phyloP scores from a whole-genome alignment of 768 basidiomycete species.

The Phlegmacium glaucopus region DNA sequence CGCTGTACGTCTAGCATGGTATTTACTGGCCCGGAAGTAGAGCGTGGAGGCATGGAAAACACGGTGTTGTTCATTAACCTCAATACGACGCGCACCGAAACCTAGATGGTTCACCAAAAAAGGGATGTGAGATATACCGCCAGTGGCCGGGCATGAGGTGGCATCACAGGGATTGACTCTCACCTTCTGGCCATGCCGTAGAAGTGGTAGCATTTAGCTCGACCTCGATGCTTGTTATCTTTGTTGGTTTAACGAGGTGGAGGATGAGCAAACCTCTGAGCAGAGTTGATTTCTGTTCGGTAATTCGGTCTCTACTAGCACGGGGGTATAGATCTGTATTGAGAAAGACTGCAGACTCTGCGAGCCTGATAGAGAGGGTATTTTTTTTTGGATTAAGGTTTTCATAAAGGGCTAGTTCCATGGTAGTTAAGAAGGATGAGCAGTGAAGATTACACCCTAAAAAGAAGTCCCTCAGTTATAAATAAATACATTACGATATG shows the following conservation, averaged over 20 bases:
- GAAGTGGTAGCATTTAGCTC: constrained; percentile 68
- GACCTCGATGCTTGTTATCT: constrained; percentile 82
- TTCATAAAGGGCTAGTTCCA: too few relatives aligned
- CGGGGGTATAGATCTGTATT: constrained; percentile 38
- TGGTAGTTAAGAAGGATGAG: too few relatives aligned
- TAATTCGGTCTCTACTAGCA: constrained; percentile 24
- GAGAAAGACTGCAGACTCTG: constrained; percentile 74
- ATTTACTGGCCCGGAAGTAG: constrained; percentile 64
- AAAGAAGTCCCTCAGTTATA: too few relatives aligned
- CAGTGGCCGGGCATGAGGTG: constrained; percentile 2
- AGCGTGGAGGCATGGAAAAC: constrained; percentile 68
- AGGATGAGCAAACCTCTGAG: constrained; percentile 62
- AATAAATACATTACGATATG: too few relatives aligned
- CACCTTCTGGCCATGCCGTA: constrained; percentile 88
- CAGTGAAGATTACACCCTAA: too few relatives aligned
- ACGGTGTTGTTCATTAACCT: constrained; percentile 74
- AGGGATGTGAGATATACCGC: constrained; percentile 3
- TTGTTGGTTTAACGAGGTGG: constrained; percentile 67
- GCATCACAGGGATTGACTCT: constrained; percentile 12
- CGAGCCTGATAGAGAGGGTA: constrained; percentile 54
- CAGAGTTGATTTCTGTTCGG: constrained; percentile 41
- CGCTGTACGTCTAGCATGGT: constrained; percentile 30
- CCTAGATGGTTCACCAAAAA: constrained; percentile 25
- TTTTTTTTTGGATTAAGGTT: constrained; percentile 27
- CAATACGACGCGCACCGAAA: constrained; percentile 70